Conservation (phyloP, 306 rosid genomes). For the Mimosa bimucronata region DNA sequence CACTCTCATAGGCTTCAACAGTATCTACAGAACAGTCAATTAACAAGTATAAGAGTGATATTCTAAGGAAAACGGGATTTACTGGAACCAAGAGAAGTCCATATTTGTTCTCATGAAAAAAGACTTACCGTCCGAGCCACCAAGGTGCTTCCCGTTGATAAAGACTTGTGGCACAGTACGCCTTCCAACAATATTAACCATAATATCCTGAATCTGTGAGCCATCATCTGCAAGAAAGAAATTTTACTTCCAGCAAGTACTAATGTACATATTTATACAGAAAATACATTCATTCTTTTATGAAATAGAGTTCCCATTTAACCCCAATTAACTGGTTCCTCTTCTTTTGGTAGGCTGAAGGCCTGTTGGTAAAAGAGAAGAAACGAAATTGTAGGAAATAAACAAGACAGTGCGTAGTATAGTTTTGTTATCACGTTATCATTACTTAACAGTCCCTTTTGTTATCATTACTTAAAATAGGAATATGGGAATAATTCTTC, state of each 20-base stretch:
- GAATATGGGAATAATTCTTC: background rate
- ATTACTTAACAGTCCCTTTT: background rate
- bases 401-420: background rate
- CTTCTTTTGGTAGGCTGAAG: conserved; percentile 5
- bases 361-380: background rate
- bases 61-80: conserved; percentile 6
- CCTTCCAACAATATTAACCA: conserved; percentile 66
- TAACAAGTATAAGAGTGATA: conserved; percentile 15
- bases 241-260: conserved; percentile 32
- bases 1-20: conserved; percentile 75
- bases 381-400: background rate
- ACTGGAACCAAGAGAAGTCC: conserved; percentile 11
- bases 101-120: background rate
- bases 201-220: conserved; percentile 65
- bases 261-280: conserved; percentile 24
- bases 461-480: background rate
- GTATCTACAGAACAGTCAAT: conserved; percentile 62
- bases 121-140: conserved; percentile 89
- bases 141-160: conserved; percentile 79
- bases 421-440: background rate
- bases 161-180: conserved; percentile 96
- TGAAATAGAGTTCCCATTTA: conserved; percentile 1
- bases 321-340: conserved; percentile 16
- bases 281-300: conserved; percentile 15
- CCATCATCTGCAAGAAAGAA: conserved; percentile 74